Conservation (phyloP, 2,329 filamentous ascomycete species). For the Penicillium concentricum region DNA sequence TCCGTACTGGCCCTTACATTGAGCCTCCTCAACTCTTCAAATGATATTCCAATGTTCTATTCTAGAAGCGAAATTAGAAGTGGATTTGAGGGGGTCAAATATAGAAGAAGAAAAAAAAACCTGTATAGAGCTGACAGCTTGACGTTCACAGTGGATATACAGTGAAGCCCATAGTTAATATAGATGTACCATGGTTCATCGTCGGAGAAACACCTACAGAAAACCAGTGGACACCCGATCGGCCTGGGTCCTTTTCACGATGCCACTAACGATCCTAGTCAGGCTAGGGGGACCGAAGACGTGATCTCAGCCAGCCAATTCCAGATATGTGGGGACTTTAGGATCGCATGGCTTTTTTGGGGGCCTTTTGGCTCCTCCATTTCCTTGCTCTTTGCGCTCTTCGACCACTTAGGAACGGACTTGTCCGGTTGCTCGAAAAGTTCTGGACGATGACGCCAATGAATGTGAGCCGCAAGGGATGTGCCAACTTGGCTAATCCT, state of each 20-base stretch:
- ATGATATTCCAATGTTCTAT: not conserved
- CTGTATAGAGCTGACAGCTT: not conserved
- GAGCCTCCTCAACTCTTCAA: not conserved
- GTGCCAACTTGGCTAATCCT: constrained; percentile 8
- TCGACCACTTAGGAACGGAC: constrained; percentile 12
- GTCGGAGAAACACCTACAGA: constrained; percentile 3
- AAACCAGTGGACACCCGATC: constrained; percentile 26
- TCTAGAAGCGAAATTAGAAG: not conserved
- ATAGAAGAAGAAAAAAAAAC: not conserved
- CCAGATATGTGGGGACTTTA: constrained; percentile 24
- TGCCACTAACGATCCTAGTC: constrained; percentile 18
- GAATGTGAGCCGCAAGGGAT: constrained; percentile 29
- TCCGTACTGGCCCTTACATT: not conserved
- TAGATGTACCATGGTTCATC: constrained; percentile 2
- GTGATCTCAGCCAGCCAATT: constrained; percentile 25
- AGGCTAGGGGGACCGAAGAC: constrained; percentile 17
- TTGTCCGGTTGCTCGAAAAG: constrained; percentile 18
- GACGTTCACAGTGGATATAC: too few relatives aligned
- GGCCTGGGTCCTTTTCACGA: constrained; percentile 15
- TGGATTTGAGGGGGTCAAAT: not conserved
- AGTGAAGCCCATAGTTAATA: not conserved
- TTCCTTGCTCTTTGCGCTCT: constrained; percentile 12
- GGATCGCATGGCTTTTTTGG: constrained; percentile 18
- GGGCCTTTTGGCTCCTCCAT: not conserved
- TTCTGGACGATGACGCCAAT: constrained; percentile 14